Conservation (phyloP, 768 basidiomycete species). For the Leucocoprinus sp. region DNA sequence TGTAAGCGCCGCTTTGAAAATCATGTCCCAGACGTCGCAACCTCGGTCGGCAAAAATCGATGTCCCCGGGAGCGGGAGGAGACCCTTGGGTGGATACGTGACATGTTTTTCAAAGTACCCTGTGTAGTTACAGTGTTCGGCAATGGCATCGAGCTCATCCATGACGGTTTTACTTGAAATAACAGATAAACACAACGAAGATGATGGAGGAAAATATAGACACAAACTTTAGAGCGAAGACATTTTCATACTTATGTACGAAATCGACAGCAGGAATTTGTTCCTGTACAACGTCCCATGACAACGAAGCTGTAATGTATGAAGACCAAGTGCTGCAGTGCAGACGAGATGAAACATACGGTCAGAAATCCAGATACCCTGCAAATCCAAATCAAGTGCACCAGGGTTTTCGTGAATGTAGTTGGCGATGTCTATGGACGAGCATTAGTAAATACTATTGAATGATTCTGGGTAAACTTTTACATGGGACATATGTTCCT, state of each 20-base stretch:
- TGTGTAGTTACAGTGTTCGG: slow-evolving; percentile 52
- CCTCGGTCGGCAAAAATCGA: slow-evolving; percentile 35
- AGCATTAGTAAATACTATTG: not conserved
- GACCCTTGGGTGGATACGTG: slow-evolving; percentile 60
- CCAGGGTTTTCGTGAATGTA: slow-evolving; percentile 56
- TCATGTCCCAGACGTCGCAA: slow-evolving; percentile 62
- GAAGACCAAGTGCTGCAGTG: not conserved
- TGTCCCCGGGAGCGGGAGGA: slow-evolving; percentile 60
- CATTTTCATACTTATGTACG: slow-evolving; percentile 61
- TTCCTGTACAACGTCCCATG: slow-evolving; percentile 56
- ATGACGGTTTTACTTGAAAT: slow-evolving; percentile 52
- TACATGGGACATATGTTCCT: slow-evolving; percentile 51
- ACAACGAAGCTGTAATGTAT: slow-evolving; percentile 37
- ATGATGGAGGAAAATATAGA: not conserved
- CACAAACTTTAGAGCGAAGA: slow-evolving; percentile 66
- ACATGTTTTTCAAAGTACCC: slow-evolving; percentile 55
- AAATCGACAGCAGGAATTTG: slow-evolving; percentile 70
- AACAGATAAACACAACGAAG: not conserved
- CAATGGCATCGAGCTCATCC: slow-evolving; percentile 43
- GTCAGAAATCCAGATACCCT: slow-evolving; percentile 68
- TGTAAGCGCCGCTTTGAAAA: slow-evolving; percentile 51
- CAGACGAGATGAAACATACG: slow-evolving; percentile 32
- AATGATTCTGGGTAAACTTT: slow-evolving; percentile 16
- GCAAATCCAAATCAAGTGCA: slow-evolving; percentile 45
- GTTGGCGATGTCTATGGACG: slow-evolving; percentile 57